Evolutionary conservation across 495 filamentous ascomycete species (phyloP).

Genomic region (Aspergillus indologenus): DNA sequence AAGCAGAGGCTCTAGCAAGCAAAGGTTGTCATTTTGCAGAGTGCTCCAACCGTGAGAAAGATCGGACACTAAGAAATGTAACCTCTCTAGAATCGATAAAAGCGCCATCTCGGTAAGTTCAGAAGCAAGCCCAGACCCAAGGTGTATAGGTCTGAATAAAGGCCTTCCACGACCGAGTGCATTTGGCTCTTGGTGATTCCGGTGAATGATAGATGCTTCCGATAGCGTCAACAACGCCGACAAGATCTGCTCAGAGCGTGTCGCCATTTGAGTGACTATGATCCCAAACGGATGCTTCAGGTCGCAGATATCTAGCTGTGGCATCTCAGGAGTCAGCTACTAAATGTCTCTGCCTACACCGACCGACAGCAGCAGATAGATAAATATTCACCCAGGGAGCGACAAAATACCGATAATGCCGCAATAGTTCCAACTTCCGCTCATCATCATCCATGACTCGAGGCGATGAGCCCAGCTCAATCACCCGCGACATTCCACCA

Average conservation of each 20-base stretch:
- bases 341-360: not conserved
- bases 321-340: not conserved
- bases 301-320: conserved; percentile 36
- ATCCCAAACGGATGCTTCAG: conserved; percentile 33
- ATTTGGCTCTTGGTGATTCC: not conserved
- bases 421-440: conserved; percentile 27
- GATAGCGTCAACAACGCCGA: conserved; percentile 26
- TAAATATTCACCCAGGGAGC: conserved; percentile 35
- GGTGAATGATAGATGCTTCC: conserved; percentile 20
- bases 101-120: conserved; percentile 17
- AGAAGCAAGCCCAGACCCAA: not conserved
- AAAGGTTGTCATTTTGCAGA: not conserved
- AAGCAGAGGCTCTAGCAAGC: conserved; percentile 15
- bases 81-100: conserved; percentile 12
- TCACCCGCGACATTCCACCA: no score
- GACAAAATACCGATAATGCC: conserved; percentile 36
- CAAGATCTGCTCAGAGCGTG: conserved; percentile 20
- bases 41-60: conserved; percentile 19
- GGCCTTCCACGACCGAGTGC: not conserved
- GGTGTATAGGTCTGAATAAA: not conserved
- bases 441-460: no score
- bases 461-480: no score
- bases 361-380: no score
- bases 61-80: conserved; percentile 17
- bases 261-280: conserved; percentile 28